Evolutionary conservation across 164 flowering plant species (phyloP).

Genomic region (Chloranthus sessilifolius): DNA sequence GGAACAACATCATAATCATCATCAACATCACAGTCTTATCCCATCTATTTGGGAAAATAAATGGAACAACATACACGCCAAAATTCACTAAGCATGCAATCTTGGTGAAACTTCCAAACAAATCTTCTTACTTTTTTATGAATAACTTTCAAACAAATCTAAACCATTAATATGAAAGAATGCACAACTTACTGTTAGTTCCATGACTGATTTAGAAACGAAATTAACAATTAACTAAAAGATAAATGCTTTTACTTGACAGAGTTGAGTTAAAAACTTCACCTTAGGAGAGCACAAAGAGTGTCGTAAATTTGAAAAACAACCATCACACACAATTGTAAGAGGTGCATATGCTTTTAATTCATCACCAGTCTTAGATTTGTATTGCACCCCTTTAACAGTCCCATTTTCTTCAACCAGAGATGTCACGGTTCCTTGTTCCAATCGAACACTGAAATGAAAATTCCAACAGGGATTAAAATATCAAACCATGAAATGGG

Average conservation of each 20-base stretch:
- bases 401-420: constrained; percentile 76
- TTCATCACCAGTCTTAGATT: constrained; percentile 61
- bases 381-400: constrained; percentile 71
- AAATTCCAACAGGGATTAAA: constrained; percentile 1
- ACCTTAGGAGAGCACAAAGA: constrained; percentile 84
- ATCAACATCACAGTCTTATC: too few relatives aligned
- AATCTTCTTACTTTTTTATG: too few relatives aligned
- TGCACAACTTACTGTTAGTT: background rate
- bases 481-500: constrained; percentile 6
- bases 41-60: too few relatives aligned
- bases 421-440: constrained; percentile 79
- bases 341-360: constrained; percentile 66
- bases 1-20: too few relatives aligned
- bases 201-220: background rate
- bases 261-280: constrained; percentile 6
- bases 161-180: background rate
- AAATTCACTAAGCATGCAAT: background rate
- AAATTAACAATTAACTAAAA: background rate
- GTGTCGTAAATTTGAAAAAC: constrained; percentile 88
- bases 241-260: background rate
- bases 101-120: background rate
- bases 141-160: background rate
- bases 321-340: constrained; percentile 92
- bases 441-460: constrained; percentile 58
- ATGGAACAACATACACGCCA: background rate